A percentile compares a stretch with the other conserved stretches of the same genome.
These are phyloP conservation scores for Cyberlindnera euphorbiiphila DNA, from an alignment of 805 yeast genomes.

Conservation along the genomic window DNA sequence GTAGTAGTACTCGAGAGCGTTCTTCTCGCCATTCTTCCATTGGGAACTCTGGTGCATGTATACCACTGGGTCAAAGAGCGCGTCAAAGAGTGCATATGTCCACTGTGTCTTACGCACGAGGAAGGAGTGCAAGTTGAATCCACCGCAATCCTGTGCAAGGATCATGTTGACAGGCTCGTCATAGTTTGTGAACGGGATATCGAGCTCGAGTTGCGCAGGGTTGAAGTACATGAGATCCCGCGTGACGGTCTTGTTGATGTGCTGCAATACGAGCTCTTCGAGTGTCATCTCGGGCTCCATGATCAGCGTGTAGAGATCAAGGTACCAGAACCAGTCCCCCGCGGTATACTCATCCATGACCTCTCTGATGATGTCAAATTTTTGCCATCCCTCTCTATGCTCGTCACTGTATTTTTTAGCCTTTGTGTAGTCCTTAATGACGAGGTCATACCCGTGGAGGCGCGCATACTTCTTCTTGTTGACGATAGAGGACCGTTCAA, in stretches of 20 bases:
- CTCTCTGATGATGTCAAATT: conserved; percentile 34
- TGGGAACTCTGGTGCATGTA: conserved; percentile 38
- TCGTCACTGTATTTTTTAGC: conserved; percentile 47
- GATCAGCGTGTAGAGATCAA: conserved; percentile 37
- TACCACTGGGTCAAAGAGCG: conserved; percentile 40
- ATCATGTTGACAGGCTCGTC: conserved; percentile 36
- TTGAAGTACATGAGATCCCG: conserved; percentile 35
- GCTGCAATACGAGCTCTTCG: conserved; percentile 33
- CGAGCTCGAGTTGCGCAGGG: conserved; percentile 32
- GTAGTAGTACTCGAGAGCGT: conserved; percentile 37
- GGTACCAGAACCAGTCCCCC: conserved; percentile 40
- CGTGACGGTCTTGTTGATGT: conserved; percentile 28
- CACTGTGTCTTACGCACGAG: conserved; percentile 36
- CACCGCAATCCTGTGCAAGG: conserved; percentile 40
- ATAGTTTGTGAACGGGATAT: conserved; percentile 28
- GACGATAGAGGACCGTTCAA: conserved; percentile 44
- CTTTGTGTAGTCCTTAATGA: conserved; percentile 42
- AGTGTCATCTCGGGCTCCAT: conserved; percentile 37
- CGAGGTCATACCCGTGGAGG: conserved; percentile 44
- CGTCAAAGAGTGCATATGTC: conserved; percentile 35
- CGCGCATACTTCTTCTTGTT: conserved; percentile 47
- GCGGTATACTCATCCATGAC: conserved; percentile 32
- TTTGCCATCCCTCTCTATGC: conserved; percentile 45
- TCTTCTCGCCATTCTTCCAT: conserved; percentile 36
- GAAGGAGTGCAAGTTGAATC: conserved; percentile 39